phyloP scores from a whole-genome alignment of 495 filamentous ascomycete genomes.

The Penicillium ucsense region DNA sequence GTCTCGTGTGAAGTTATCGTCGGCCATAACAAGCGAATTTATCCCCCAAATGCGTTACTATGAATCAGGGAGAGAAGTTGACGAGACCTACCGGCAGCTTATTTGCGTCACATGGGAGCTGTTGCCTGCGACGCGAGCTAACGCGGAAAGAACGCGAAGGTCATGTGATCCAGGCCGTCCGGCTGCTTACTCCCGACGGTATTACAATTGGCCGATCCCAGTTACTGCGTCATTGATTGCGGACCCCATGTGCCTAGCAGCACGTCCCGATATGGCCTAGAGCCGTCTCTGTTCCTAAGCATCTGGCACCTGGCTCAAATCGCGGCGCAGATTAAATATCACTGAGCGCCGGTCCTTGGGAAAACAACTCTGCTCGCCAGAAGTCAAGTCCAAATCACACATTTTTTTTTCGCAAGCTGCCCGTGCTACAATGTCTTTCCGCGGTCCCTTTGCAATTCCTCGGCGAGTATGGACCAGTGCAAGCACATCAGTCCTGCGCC shows the following conservation, averaged over 20 bases:
- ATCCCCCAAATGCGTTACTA: too few relatives aligned
- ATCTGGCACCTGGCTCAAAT: too few relatives aligned
- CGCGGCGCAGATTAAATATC: too few relatives aligned
- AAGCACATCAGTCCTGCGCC: slow-evolving; percentile 9
- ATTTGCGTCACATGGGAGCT: slow-evolving; percentile 2
- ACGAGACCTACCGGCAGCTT: neutral
- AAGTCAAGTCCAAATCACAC: neutral
- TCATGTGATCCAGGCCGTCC: slow-evolving; percentile 25
- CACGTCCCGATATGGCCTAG: too few relatives aligned
- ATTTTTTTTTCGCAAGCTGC: neutral
- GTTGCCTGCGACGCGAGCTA: slow-evolving; percentile 18
- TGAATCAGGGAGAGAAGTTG: neutral
- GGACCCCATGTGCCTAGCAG: too few relatives aligned
- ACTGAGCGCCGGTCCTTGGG: too few relatives aligned
- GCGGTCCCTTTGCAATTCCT: slow-evolving; percentile 21
- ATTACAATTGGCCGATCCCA: slow-evolving; percentile 18
- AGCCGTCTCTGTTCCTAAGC: too few relatives aligned
- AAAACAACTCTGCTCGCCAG: too few relatives aligned
- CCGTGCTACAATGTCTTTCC: slow-evolving; percentile 26
- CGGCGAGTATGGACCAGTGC: slow-evolving; percentile 22
- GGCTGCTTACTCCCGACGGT: slow-evolving; percentile 19
- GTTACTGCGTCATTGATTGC: too few relatives aligned
- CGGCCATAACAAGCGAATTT: slow-evolving; percentile 24
- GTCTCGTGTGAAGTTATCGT: slow-evolving; percentile 29
- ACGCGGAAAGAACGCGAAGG: slow-evolving; percentile 29